Percentiles rank a stretch among this genome's conserved stretches.
phyloP scores from a whole-genome alignment of 2,329 filamentous ascomycete genomes.

The Aureobasidium sp. region DNA sequence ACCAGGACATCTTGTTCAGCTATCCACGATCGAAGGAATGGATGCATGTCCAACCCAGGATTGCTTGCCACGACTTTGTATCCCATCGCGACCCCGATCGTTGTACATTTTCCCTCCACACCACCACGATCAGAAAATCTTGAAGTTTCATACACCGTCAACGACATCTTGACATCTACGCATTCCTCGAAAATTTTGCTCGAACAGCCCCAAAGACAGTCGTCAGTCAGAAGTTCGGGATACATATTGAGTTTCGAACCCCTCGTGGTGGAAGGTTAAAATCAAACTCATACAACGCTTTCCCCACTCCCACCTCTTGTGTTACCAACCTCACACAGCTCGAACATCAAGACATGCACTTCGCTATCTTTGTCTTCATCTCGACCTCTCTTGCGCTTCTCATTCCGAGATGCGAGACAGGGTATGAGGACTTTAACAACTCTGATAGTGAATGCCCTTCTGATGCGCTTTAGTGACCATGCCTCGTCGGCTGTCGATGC shows the following conservation, averaged over 20 bases:
- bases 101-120: not conserved
- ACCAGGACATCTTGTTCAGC: slow-evolving; percentile 1
- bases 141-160: not conserved
- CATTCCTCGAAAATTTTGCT: slow-evolving; percentile 6
- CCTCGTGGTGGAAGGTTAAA: not conserved
- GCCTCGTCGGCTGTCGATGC: not conserved
- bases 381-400: slow-evolving; percentile 4
- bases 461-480: not conserved
- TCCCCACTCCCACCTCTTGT: not conserved
- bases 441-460: not conserved
- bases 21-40: slow-evolving; percentile 5
- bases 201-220: not conserved
- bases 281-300: slow-evolving; percentile 2
- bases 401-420: not conserved
- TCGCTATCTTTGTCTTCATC: not conserved
- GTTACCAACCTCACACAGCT: not conserved
- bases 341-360: not conserved
- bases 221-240: not conserved
- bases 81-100: not conserved
- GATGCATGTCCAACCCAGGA: not conserved
- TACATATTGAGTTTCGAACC: slow-evolving; percentile 6
- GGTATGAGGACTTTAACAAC: not conserved
- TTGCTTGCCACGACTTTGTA: slow-evolving; percentile 10
- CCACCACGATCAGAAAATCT: not conserved
- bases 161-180: not conserved